phyloP scores from a whole-genome alignment of 495 filamentous ascomycete genomes.

The Aspergillus taichungensis region DNA sequence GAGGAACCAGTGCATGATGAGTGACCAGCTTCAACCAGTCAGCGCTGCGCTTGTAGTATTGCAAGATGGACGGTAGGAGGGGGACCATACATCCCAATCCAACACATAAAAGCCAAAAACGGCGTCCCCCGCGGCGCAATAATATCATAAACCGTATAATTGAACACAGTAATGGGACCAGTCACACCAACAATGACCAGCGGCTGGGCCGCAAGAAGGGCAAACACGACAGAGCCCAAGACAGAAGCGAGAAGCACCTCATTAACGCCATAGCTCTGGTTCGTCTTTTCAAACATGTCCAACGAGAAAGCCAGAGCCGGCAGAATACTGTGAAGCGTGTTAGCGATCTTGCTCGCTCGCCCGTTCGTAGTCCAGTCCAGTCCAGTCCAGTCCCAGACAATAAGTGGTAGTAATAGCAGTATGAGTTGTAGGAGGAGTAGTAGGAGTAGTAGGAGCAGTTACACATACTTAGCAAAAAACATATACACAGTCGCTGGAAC shows the following conservation, averaged over 20 bases:
- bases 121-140: conserved; percentile 58
- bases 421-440: no score
- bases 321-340: conserved; percentile 51
- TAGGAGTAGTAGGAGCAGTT: no score
- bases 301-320: conserved; percentile 77
- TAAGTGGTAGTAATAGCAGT: no score
- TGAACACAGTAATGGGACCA: conserved; percentile 80
- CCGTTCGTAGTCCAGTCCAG: neutral
- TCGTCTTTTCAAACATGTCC: conserved; percentile 78
- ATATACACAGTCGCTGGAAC: conserved; percentile 78
- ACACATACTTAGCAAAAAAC: conserved; percentile 83
- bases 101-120: conserved; percentile 77
- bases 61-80: neutral
- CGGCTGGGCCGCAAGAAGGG: conserved; percentile 67
- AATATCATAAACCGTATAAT: conserved; percentile 82
- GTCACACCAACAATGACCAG: conserved; percentile 88
- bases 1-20: conserved; percentile 71
- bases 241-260: conserved; percentile 75
- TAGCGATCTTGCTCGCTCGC: conserved; percentile 7
- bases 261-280: conserved; percentile 74
- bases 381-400: neutral
- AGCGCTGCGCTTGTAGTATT: neutral
- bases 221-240: conserved; percentile 67
- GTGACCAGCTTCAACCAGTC: conserved; percentile 50
- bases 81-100: conserved; percentile 60